phyloP scores from a whole-genome alignment of 1,284 basidiomycete genomes.

The Papiliotrema laurentii region DNA sequence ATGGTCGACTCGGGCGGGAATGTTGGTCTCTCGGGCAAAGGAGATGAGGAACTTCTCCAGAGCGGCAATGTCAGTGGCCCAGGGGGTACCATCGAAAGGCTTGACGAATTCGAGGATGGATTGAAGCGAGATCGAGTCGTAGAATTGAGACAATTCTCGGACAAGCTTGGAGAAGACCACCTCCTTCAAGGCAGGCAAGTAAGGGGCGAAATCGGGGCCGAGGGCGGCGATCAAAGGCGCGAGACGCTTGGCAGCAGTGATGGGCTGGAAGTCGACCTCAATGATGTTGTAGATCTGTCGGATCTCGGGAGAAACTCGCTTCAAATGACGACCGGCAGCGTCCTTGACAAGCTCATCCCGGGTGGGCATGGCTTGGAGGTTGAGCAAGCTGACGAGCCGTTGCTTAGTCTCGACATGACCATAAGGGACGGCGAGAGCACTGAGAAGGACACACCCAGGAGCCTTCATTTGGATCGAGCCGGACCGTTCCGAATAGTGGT shows the following conservation, averaged over 20 bases:
- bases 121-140: constrained; percentile 78
- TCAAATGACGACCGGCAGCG: constrained; percentile 81
- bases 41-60: constrained; percentile 91
- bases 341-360: constrained; percentile 78
- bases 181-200: constrained; percentile 84
- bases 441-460: constrained; percentile 88
- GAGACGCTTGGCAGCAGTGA: constrained; percentile 77
- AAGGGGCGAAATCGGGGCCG: constrained; percentile 62
- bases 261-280: constrained; percentile 92
- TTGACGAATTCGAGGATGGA: constrained; percentile 71
- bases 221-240: constrained; percentile 74
- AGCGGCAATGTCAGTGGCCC: constrained; percentile 61
- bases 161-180: constrained; percentile 92
- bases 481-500: constrained; percentile 49
- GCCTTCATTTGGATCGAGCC: constrained; percentile 75
- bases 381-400: constrained; percentile 79
- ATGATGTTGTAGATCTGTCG: constrained; percentile 84
- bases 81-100: constrained; percentile 61
- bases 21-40: constrained; percentile 82
- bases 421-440: constrained; percentile 89
- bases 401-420: constrained; percentile 66
- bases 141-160: constrained; percentile 89
- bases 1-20: constrained; percentile 87
- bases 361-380: constrained; percentile 79
- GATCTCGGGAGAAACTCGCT: constrained; percentile 69